Conservation (phyloP, 106 monocot species). For the Vanilla planifolia region DNA sequence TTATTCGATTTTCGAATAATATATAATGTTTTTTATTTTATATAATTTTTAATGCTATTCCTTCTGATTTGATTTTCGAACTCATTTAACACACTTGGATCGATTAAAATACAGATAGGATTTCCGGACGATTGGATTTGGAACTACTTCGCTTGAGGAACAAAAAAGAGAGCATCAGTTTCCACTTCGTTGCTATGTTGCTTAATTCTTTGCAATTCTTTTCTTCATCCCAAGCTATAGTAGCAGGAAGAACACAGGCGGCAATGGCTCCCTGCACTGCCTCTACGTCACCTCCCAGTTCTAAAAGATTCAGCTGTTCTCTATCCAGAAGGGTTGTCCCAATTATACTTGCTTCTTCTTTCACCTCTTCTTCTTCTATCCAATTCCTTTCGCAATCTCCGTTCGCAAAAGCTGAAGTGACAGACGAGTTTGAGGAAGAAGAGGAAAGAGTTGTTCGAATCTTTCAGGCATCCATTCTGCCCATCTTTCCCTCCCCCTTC, state of each 20-base stretch:
- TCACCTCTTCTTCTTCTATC: neutral
- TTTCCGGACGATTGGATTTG: too few species aligned
- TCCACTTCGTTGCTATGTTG: neutral
- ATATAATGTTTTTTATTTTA: too few species aligned
- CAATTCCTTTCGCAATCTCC: neutral
- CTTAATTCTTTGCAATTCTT: neutral
- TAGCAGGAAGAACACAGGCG: too few species aligned
- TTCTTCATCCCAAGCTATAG: neutral
- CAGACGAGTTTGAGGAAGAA: constrained; percentile 27
- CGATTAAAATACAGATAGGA: too few species aligned
- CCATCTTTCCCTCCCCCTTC: neutral
- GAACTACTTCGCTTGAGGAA: too few species aligned
- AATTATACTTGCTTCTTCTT: constrained; percentile 5
- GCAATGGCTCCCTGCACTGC: neutral
- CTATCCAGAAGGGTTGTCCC: neutral
- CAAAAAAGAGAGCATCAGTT: too few species aligned
- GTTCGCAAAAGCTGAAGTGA: constrained; percentile 14
- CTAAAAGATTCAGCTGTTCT: neutral
- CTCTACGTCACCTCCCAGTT: neutral
- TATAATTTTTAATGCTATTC: too few species aligned
- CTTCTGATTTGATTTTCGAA: too few species aligned
- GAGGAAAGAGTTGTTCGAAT: constrained; percentile 39
- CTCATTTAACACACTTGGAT: too few species aligned
- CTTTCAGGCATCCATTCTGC: constrained; percentile 23
- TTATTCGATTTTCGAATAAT: too few species aligned